Base-by-base conservation (phyloP, 306 rosid genomes). In the Benincasa hispida region DNA sequence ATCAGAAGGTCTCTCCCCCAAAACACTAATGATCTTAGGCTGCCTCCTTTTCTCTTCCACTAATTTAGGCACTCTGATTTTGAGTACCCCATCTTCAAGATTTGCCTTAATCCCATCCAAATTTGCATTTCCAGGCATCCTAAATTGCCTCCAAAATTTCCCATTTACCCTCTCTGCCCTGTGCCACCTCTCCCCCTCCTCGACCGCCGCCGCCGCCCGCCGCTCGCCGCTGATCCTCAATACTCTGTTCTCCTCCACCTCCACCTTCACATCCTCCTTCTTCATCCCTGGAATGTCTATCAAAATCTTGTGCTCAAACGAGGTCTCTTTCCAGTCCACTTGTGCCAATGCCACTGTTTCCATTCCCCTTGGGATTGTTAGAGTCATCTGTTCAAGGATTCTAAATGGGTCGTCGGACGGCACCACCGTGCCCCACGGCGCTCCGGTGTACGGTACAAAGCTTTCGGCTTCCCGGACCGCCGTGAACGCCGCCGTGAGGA, bases 271-370 rank as follows among this genome's bases (percentile, higher is more conserved):
- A 3, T 82, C 86, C 0, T 78, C 83, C 51, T 61, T 80, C 75
- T 76, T 87, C 85, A 87, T 8, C 41, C 88, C 90, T 0, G 88
- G 86, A 0, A 84, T 2, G 65, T 87, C 90, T 59, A 87, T 4
- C 3, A 39, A 3, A 10, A 87, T 84, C 14, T 79, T 25, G 21
- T 87, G 90, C 4, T 57, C 81, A 0, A 80, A 13, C 1, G 80
- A 10, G 0, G 84, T 87, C 67, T 85, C 87, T 58, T 77, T 84
- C 90, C 88, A 87, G 39, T 87, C 90, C 2, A 86, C 86, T 15
- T 83, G 85, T 1, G 89, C 91, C 57, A 84, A 27, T 1, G 88
- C 83, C 0, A 84, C 57, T 2, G 68, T 50, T 1, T 81, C 88
- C 7, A 75, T 2, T 6, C 66, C 79, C 25, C 28, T 62, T 30